Conservation (phyloP, 2,329 filamentous ascomycete species). For the Apiospora pterosperma region DNA sequence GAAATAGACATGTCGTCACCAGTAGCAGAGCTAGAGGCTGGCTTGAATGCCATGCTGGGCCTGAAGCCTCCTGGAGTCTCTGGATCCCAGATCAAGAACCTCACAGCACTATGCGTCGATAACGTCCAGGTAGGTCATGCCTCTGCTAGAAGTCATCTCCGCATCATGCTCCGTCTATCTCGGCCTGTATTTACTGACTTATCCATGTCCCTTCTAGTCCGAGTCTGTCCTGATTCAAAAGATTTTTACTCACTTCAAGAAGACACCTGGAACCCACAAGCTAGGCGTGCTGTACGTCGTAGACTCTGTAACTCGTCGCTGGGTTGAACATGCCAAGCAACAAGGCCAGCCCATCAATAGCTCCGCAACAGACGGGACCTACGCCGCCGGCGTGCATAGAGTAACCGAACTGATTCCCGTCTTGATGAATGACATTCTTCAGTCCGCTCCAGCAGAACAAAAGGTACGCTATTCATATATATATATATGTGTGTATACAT, state of each 20-base stretch:
- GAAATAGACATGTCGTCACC: conserved; percentile 46
- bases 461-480: conserved; percentile 70
- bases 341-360: conserved; percentile 78
- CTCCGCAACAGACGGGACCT: conserved; percentile 84
- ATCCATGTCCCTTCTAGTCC: conserved; percentile 55
- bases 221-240: conserved; percentile 95
- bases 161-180: conserved; percentile 20
- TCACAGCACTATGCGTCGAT: conserved; percentile 83
- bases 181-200: conserved; percentile 18
- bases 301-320: conserved; percentile 99
- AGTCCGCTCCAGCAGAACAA: conserved; percentile 85
- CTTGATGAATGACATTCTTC: conserved; percentile 93
- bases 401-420: conserved; percentile 92
- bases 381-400: conserved; percentile 91
- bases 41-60: conserved; percentile 85
- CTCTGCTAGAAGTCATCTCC: not conserved
- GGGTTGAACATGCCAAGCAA: conserved; percentile 92
- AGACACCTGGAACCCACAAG: conserved; percentile 91
- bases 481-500: too few species aligned
- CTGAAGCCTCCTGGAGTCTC: conserved; percentile 94
- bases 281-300: conserved; percentile 98
- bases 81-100: conserved; percentile 81
- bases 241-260: conserved; percentile 96
- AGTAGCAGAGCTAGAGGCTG: conserved; percentile 86
- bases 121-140: conserved; percentile 76